A percentile compares a stretch with the other conserved stretches of the same genome.
phyloP scores from a whole-genome alignment of 163 green algal genomes.

The Chloromonas sp. region DNA sequence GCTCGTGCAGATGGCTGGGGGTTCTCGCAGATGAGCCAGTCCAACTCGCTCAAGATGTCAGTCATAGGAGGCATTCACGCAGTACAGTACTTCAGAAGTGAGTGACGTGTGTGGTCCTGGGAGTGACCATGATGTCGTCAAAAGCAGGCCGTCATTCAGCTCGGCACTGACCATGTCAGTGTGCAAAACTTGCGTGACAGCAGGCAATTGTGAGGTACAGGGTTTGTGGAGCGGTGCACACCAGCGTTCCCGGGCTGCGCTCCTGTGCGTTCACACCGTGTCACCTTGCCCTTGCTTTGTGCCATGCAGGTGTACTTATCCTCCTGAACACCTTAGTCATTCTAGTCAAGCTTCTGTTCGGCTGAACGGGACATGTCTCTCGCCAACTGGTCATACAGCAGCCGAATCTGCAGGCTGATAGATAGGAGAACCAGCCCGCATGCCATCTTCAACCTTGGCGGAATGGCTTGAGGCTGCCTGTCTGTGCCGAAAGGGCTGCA shows the following conservation, averaged over 20 bases:
- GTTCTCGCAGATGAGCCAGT: constrained; percentile 63
- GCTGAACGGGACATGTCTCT: constrained; percentile 12
- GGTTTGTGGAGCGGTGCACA: neutral
- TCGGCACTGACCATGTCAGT: neutral
- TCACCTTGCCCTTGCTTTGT: neutral
- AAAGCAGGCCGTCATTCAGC: neutral
- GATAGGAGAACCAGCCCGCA: no score
- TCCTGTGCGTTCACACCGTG: neutral
- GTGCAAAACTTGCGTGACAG: neutral
- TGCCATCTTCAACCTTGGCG: no score
- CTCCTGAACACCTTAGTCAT: constrained; percentile 66
- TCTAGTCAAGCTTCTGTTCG: constrained; percentile 66
- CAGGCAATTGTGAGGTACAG: neutral
- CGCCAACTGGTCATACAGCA: no score
- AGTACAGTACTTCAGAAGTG: constrained; percentile 65
- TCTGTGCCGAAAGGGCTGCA: no score
- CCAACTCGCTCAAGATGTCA: constrained; percentile 56
- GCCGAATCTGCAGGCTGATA: no score
- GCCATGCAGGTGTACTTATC: constrained; percentile 53
- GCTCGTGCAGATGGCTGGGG: constrained; percentile 66
- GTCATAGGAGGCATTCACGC: constrained; percentile 71
- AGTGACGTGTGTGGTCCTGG: neutral
- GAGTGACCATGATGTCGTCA: neutral
- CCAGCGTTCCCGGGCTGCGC: neutral
- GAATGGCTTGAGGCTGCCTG: no score